These are phyloP conservation scores for Speleostelium caveatum DNA, from an alignment of 78 protist species.

Conservation along the genomic window DNA sequence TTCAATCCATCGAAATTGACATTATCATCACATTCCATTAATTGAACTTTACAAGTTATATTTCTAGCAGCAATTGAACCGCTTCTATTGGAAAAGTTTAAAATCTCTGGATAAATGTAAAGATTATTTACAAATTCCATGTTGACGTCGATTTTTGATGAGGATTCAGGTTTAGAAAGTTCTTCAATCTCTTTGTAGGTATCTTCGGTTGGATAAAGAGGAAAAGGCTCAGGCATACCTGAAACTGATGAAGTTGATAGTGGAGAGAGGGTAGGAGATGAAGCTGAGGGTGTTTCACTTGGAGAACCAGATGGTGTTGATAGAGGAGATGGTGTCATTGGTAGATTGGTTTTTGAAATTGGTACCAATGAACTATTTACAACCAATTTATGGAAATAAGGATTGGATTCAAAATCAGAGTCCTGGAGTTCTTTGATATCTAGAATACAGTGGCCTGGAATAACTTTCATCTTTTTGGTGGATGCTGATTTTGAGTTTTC, in stretches of 20 bases:
- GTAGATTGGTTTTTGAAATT: not conserved
- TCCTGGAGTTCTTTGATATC: constrained; percentile 31
- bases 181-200: constrained; percentile 21
- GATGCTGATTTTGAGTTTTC: constrained; percentile 67
- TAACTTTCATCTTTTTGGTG: constrained; percentile 45
- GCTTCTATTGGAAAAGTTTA: constrained; percentile 37
- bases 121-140: constrained; percentile 56
- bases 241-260: not conserved
- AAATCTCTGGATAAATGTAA: constrained; percentile 55
- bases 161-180: not conserved
- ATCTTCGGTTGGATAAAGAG: not conserved
- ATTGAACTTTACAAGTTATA: constrained; percentile 54
- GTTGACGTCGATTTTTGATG: constrained; percentile 22
- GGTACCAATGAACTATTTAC: constrained; percentile 34
- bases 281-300: not conserved
- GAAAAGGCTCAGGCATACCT: not conserved
- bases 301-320: not conserved
- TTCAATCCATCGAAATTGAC: constrained; percentile 60
- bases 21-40: constrained; percentile 75
- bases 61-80: constrained; percentile 74
- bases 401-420: not conserved
- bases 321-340: not conserved
- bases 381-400: constrained; percentile 2
- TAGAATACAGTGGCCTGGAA: constrained; percentile 56
- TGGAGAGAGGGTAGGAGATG: not conserved